phyloP scores from a whole-genome alignment of 2,329 filamentous ascomycete species.

The Xylariaceae sp. region DNA sequence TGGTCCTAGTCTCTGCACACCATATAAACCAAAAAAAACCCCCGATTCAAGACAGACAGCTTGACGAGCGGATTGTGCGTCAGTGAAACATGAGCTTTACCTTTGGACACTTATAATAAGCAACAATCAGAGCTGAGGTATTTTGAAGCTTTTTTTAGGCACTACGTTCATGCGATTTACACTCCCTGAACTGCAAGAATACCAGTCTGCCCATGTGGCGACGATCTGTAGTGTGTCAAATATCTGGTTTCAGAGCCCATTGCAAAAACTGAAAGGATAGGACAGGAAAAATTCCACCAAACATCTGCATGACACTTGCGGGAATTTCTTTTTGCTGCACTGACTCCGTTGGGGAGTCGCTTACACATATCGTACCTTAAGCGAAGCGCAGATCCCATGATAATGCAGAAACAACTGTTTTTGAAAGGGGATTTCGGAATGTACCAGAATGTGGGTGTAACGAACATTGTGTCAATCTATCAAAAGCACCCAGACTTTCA shows the following conservation, averaged over 20 bases:
- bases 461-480: neutral
- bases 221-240: constrained; percentile 10
- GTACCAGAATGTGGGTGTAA: neutral
- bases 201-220: neutral
- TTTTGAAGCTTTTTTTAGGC: no score
- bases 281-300: neutral
- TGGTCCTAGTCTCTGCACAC: no score
- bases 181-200: constrained; percentile 18
- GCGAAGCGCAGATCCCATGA: constrained; percentile 19
- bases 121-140: neutral
- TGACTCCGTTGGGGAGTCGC: no score
- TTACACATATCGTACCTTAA: constrained; percentile 4
- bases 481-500: no score
- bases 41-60: neutral
- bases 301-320: no score
- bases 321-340: no score
- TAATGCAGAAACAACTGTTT: neutral
- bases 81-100: neutral
- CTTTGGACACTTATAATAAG: constrained; percentile 8
- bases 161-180: no score
- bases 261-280: neutral
- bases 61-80: neutral
- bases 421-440: constrained; percentile 3
- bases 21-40: no score
- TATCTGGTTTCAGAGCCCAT: constrained; percentile 13